A percentile compares a stretch with the other conserved stretches of the same genome.
phyloP scores from a whole-genome alignment of 352 stramenopile species.

The Thraustochytrium sp. region DNA sequence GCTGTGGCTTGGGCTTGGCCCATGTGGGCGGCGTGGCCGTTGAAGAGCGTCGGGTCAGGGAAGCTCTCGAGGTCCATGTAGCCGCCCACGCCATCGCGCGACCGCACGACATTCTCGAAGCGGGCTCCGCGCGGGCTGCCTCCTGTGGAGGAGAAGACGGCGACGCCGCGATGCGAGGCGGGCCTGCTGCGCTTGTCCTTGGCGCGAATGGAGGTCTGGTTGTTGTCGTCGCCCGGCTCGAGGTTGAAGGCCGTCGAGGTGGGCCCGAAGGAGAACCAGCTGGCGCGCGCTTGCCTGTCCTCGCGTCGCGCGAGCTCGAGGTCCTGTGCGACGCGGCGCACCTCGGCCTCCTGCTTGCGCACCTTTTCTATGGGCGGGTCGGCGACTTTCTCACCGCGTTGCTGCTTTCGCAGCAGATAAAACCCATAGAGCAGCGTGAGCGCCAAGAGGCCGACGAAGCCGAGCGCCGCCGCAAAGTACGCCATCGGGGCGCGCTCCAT shows the following conservation, averaged over 20 bases:
- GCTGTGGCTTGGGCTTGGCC: neutral
- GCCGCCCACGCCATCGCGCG: neutral
- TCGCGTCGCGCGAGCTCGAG: neutral
- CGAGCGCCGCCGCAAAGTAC: neutral
- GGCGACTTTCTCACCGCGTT: neutral
- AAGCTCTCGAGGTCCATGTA: slow-evolving; percentile 28
- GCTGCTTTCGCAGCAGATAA: neutral
- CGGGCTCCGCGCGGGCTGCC: too few species aligned
- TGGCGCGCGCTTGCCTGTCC: neutral
- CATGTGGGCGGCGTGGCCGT: neutral
- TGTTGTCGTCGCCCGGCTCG: neutral
- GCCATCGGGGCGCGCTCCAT: neutral
- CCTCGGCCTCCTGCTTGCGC: neutral
- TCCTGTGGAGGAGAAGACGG: neutral
- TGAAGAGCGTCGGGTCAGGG: slow-evolving; percentile 7
- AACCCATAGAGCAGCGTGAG: neutral
- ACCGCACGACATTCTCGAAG: neutral
- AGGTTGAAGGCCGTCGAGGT: neutral
- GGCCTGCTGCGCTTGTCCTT: neutral
- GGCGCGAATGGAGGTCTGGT: neutral
- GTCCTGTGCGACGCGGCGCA: neutral
- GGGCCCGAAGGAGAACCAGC: neutral
- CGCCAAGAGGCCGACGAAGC: neutral
- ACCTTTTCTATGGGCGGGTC: slow-evolving; percentile 1
- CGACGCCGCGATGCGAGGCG: neutral